Conservation (phyloP, 1,284 basidiomycete genomes). For the Meripilus lineatus region DNA sequence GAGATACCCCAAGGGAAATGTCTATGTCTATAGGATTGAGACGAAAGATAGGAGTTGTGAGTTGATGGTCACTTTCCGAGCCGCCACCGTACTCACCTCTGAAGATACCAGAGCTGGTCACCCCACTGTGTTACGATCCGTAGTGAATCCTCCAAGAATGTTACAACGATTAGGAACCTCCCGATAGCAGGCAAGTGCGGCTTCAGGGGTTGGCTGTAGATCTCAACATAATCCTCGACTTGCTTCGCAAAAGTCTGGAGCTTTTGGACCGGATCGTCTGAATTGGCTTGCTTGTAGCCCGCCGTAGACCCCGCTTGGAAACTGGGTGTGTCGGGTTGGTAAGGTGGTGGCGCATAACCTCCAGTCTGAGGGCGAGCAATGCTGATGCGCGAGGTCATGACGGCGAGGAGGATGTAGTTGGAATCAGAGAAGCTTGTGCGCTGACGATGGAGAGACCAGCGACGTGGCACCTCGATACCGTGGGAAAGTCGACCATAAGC, state of each 20-base stretch:
- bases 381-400: conserved; percentile 79
- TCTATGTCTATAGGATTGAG: conserved; percentile 64
- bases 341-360: conserved; percentile 23
- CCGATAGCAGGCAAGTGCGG: conserved; percentile 95
- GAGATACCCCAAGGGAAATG: conserved; percentile 94
- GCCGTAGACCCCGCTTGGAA: conserved; percentile 63
- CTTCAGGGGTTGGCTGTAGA: conserved; percentile 89
- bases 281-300: conserved; percentile 72
- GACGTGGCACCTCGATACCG: conserved; percentile 27
- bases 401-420: too few relatives aligned
- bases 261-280: conserved; percentile 82
- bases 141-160: conserved; percentile 95
- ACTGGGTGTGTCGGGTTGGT: conserved; percentile 64
- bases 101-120: conserved; percentile 96
- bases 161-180: conserved; percentile 96
- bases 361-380: conserved; percentile 67
- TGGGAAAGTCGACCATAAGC: conserved; percentile 27
- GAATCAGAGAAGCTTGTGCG: conserved; percentile 12
- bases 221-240: conserved; percentile 91
- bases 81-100: conserved; percentile 59
- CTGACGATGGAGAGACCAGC: conserved; percentile 14
- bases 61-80: conserved; percentile 7
- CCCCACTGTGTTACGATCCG: conserved; percentile 92
- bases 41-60: too few relatives aligned
- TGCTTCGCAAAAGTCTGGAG: conserved; percentile 73